Percentiles rank a stretch among this genome's conserved stretches.
phyloP scores from a whole-genome alignment of 202 grass and related monocot genomes.

The Miscanthus sacchariflorus region DNA sequence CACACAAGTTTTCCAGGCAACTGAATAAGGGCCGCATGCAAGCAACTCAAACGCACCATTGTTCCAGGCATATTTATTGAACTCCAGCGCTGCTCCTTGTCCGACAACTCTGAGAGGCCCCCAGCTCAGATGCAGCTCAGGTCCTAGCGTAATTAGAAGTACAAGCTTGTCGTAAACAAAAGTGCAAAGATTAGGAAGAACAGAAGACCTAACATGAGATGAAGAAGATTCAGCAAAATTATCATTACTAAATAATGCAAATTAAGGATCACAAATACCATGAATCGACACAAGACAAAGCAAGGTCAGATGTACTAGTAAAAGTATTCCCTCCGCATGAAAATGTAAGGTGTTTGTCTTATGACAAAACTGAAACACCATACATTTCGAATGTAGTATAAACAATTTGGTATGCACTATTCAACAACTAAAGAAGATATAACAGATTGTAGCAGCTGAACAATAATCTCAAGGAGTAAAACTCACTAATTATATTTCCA shows the following conservation, averaged over 20 bases:
- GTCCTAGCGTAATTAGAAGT: conserved; percentile 39
- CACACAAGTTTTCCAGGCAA: neutral
- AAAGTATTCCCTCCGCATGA: neutral
- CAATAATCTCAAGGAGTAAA: neutral
- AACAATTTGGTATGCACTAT: neutral
- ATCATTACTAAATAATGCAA: too few species aligned
- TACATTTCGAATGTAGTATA: neutral
- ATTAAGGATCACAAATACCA: too few species aligned
- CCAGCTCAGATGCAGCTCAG: conserved; percentile 71
- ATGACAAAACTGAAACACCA: too few species aligned
- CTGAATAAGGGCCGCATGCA: too few species aligned
- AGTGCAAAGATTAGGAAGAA: too few species aligned
- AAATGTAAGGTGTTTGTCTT: too few species aligned
- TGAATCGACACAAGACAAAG: too few species aligned
- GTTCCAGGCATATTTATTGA: conserved; percentile 81
- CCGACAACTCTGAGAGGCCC: conserved; percentile 66
- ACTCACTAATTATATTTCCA: neutral
- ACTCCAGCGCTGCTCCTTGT: conserved; percentile 64
- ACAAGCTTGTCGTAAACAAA: neutral
- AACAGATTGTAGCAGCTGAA: neutral
- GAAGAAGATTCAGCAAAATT: neutral
- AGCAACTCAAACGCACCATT: conserved; percentile 50
- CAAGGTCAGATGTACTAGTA: neutral
- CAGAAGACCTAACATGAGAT: neutral
- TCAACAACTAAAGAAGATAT: too few species aligned